Conservation (phyloP, 305 asterid species). For the Plantago rigida region DNA sequence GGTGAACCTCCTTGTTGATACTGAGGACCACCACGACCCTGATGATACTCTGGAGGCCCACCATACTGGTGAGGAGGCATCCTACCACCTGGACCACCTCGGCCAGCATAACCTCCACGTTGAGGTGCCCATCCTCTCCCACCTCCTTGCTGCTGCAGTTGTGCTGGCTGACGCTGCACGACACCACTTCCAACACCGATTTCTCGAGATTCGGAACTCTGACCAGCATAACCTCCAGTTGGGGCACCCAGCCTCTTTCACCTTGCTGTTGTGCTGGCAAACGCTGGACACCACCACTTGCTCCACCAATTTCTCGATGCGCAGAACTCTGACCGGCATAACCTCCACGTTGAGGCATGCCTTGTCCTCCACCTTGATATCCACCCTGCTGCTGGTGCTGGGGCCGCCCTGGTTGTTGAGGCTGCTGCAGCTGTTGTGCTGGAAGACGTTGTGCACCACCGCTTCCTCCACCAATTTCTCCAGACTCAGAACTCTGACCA, state of each 20-base stretch:
- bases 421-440: background rate
- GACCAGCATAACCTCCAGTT: constrained; percentile 53
- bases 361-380: constrained; percentile 24
- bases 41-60: constrained; percentile 39
- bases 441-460: constrained; percentile 43
- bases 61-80: constrained; percentile 47
- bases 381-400: constrained; percentile 49
- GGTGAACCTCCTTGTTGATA: constrained; percentile 25
- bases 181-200: constrained; percentile 30
- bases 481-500: constrained; percentile 11
- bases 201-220: no score
- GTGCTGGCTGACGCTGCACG: constrained; percentile 30
- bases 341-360: no score
- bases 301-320: no score
- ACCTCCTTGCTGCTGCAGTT: constrained; percentile 39
- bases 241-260: constrained; percentile 58
- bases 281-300: constrained; percentile 32
- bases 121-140: constrained; percentile 61
- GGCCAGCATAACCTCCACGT: constrained; percentile 68
- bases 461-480: constrained; percentile 39
- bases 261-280: constrained; percentile 39
- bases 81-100: constrained; percentile 43
- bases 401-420: no score
- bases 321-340: constrained; percentile 20
- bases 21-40: background rate